phyloP scores from a whole-genome alignment of 306 rosid genomes.

The Cucurbita maxima region DNA sequence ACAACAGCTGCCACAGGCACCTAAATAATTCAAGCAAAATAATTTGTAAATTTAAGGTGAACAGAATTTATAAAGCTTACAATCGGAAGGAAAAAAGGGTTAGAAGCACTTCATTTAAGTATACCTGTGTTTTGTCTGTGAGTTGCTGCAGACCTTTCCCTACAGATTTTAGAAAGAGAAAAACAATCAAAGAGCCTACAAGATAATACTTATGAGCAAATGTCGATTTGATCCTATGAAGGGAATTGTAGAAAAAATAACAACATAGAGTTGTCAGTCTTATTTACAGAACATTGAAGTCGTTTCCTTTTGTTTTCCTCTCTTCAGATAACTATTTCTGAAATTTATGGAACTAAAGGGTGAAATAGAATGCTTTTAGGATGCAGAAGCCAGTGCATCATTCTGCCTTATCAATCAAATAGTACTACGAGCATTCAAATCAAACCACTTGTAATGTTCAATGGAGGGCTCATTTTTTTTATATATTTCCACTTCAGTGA shows the following conservation, averaged over 20 bases:
- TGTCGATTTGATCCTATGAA: neutral
- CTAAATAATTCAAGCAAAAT: slow-evolving; percentile 29
- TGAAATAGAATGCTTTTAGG: neutral
- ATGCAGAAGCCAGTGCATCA: neutral
- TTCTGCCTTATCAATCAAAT: neutral
- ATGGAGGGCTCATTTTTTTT: neutral
- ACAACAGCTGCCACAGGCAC: slow-evolving; percentile 97
- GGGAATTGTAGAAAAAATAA: neutral
- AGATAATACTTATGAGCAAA: neutral
- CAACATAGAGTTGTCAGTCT: neutral
- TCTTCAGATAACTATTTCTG: too few species aligned
- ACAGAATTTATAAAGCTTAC: neutral
- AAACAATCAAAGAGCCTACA: slow-evolving; percentile 15
- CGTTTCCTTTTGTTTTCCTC: neutral
- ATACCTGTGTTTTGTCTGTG: slow-evolving; percentile 63
- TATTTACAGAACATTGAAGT: neutral
- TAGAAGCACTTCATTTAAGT: slow-evolving; percentile 13
- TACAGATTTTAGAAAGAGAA: slow-evolving; percentile 26
- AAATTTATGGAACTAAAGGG: neutral
- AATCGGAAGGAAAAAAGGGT: slow-evolving; percentile 12
- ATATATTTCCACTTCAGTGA: neutral
- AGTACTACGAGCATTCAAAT: neutral
- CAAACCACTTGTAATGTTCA: neutral
- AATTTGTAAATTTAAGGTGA: slow-evolving; percentile 3
- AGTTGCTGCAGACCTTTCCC: slow-evolving; percentile 56